phyloP scores from a whole-genome alignment of 2,329 filamentous ascomycete genomes.

The Aspergillus felis region DNA sequence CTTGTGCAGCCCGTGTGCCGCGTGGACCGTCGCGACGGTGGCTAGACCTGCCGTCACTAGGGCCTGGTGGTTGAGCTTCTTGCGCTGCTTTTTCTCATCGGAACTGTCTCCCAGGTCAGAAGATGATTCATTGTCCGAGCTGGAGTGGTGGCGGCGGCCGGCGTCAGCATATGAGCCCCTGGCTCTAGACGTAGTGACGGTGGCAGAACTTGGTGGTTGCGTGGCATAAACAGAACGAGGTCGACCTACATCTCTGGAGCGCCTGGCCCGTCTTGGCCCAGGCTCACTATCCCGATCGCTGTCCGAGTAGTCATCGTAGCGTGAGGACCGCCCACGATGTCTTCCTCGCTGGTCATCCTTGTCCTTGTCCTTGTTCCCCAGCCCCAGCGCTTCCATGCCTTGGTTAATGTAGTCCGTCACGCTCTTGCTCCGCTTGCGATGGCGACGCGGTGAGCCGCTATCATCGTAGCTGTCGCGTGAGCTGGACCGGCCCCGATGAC shows the following conservation, averaged over 20 bases:
- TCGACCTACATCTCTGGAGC: slow-evolving; percentile 45
- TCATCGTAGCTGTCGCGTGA: slow-evolving; percentile 52
- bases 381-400: slow-evolving; percentile 43
- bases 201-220: slow-evolving; percentile 20
- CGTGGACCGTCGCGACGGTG: slow-evolving; percentile 66
- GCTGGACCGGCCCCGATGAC: slow-evolving; percentile 39
- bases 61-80: slow-evolving; percentile 65
- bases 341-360: slow-evolving; percentile 31
- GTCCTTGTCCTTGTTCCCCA: slow-evolving; percentile 32
- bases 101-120: slow-evolving; percentile 54
- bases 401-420: slow-evolving; percentile 43
- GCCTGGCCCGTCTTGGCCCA: slow-evolving; percentile 26
- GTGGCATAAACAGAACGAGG: slow-evolving; percentile 23
- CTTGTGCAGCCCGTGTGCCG: slow-evolving; percentile 61
- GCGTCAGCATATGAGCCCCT: slow-evolving; percentile 13
- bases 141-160: slow-evolving; percentile 8
- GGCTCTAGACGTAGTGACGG: slow-evolving; percentile 19
- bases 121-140: slow-evolving; percentile 35
- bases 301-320: slow-evolving; percentile 37
- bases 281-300: slow-evolving; percentile 35
- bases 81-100: slow-evolving; percentile 60
- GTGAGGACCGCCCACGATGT: slow-evolving; percentile 26
- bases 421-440: slow-evolving; percentile 43
- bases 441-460: slow-evolving; percentile 46
- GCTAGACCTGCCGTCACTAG: slow-evolving; percentile 63